Base-by-base conservation (phyloP, 2,329 filamentous ascomycete genomes). In the Penicillium janthinellum region DNA sequence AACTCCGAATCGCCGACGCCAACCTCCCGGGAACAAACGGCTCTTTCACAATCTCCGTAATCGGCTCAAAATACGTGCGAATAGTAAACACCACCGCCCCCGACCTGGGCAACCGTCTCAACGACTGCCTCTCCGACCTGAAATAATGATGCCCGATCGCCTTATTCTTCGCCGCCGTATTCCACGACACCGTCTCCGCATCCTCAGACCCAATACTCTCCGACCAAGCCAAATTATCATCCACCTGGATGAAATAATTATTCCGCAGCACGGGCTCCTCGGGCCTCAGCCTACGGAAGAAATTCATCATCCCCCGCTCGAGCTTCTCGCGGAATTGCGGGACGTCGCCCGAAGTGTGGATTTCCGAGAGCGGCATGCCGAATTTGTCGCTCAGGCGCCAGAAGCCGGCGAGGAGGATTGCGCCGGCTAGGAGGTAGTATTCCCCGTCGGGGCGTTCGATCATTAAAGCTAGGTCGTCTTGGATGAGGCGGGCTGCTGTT, bases 211-310 rank as follows among this genome's bases (percentile, higher is more conserved):
- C 91, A 65, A 96, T 93, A 67, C 86, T 90, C 69, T 82, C 78
- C 60, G 88, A 90, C 91, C 91, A 96, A 0, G 89, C 81, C 1
- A 96, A 79, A 5, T 83, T 77, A 58, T 92, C 90, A 70, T 96
- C 91, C 1, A 95, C 90, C 76, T 96, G 91, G 63, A 96, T 84
- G 78, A 96, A 96, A 76, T 95, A 96, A 72, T 95, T 94, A 72
- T 93, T 91, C 59, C 91, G 82, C 20, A 86, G 67, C 25, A 90
- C 84, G 0, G 87, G 83, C 47, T 86, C 85, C 44, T 91, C 87
- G 1, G 89, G 88, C 69, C 84, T 82, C 0, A 95, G 74, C 0
- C 91, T 80, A 0, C 85, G 81, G 78, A 96, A 95, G 79, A 96
- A 92, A 72, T 89, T 91, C 78, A 84, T 83, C 90, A 93, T 94